Evolutionary conservation across 805 yeast species (phyloP), one percentile per base, ranked within the genome.

Genomic region (Pichia manshurica): DNA sequence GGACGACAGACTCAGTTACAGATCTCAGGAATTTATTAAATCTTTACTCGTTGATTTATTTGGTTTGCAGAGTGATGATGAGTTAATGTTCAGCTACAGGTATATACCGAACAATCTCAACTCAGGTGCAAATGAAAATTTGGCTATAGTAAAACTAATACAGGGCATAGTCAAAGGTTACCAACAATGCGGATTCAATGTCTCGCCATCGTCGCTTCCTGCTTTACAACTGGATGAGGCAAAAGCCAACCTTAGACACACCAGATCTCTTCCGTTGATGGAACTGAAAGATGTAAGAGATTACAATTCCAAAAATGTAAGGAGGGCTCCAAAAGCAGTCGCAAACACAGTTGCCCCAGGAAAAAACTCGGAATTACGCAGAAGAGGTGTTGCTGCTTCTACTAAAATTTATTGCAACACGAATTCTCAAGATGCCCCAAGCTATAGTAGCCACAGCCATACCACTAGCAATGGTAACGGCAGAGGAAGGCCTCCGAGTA

Each of bases 131-230:
- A 17, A 9, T 29, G 10, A 5, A 13, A 34, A 34, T 39, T 42
- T 43, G 23, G 56, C 56, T 19, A 35, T 51, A n/a, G 39, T 61
- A 3, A 31, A 50, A 25, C 54, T 53, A 20, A 39, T 55, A 17
- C 40, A 48, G 17, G 47, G 51, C 15, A 42, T 62, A 3, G 35
- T 62, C 13, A 38, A 51, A 19, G 60, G 61, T 3, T 58, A 60
- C 42, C 49, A 50, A 29, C 43, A 41, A 3, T 31, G 51, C 42
- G 64, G 64, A 1, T 60, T 49, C 46, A 58, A 57, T 37, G 29
- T 56, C 4, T 47, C 42, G 10, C 35, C 29, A 12, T 4, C 20
- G 13, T 29, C 37, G 19, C 21, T 48, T 15, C 43, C 51, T 2
- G 9, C 6, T 4, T 20, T 45, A 16, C 1, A 6, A 9, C 5